Evolutionary conservation across 768 basidiomycete genomes (phyloP), one percentile per base, ranked within the genome.

Genomic region (Lentinula sp.): DNA sequence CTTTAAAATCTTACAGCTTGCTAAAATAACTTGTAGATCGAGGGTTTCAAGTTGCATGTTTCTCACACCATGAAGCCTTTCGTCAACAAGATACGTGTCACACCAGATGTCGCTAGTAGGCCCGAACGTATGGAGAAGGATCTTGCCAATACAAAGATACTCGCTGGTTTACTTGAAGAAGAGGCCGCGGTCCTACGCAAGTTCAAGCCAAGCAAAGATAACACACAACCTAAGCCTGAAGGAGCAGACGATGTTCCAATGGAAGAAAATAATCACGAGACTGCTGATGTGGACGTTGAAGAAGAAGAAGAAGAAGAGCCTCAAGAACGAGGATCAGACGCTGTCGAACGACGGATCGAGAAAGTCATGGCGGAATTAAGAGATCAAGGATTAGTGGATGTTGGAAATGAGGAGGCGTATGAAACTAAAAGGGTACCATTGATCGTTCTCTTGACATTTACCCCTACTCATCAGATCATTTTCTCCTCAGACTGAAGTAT

Each of bases 21-120:
- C 15, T 48, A 4, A 23, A 20, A 16, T 20, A 18, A 6, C 6
- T 20, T 2, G 18, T 32, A 97, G 95, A 92, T 98, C 69, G 93
- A 95, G 71, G 91, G 90, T 60, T 97, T 98, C 80, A 95, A 93
- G 69, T 78, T 97, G 55, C 94, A 96, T 73, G 89, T 95, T 67
- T 85, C 89, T 37, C 92, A 91, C 70, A 90, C 85, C 68, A 78
- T 82, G 52, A 87, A 84, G 64, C 88, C 92, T 35, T 91, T 90
- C 74, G 81, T 85, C 60, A 90, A 88, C 67, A 81, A 87, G 64
- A 76, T 92, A 61, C 88, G 93, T 51, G 86, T 85, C 67, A 84
- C 95, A 4, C 93, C 95, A 23, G 87, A 93, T 67, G 82, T 90
- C 20, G 86, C 93, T 20, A 91, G 86, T 71, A 82, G 83, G 59